Evolutionary conservation across 2,329 filamentous ascomycete genomes (phyloP), one percentile per base, ranked within the genome.

Genomic region (Xylaria digitata): DNA sequence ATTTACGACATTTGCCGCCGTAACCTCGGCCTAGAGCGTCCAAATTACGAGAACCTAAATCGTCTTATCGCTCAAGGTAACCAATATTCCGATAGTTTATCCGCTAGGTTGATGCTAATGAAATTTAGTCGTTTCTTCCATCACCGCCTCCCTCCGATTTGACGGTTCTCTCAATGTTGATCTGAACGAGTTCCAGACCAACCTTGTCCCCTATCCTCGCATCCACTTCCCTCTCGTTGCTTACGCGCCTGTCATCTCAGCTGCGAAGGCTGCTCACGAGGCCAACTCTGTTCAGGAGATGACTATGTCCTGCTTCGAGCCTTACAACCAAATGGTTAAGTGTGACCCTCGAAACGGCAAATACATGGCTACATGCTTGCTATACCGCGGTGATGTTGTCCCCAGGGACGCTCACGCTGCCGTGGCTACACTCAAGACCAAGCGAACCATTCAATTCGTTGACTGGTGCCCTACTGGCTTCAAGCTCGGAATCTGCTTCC

Each of bases 401-500:
- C 93, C 95, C 83, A 96, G 97, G 85, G 95, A 98, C 78, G 92
- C 93, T 74, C 93, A 97, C 86, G 89, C 85, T 68, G 95, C 96
- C 72, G 94, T 98, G 75, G 94, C 95, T 70, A 94, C 92, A 73
- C 92, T 98, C 80, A 99, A 98, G 93, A 97, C 96, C 82, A 98
- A 97, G 92, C 92, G 93, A 78, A 97, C 96, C 76, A 97, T 99
- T 80, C 94, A 98, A 85, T 97, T 98, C 81, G 96, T 99, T 80
- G 96, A 99, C 86, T 99, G 96, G 96, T 99, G 96, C 90, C 96
- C 96, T 69, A 99, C 96, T 83, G 96, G 96, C 75, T 99, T 99
- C 92, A 99, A 99, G 92, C 93, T 99, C 75, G 96, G 96, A 88
- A 99, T 99, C 87, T 97, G 94, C 92, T 98, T 96, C 90, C 94